Evolutionary conservation across 306 rosid species (phyloP), one percentile per base, ranked within the genome.

Genomic region (Inga oerstediana): DNA sequence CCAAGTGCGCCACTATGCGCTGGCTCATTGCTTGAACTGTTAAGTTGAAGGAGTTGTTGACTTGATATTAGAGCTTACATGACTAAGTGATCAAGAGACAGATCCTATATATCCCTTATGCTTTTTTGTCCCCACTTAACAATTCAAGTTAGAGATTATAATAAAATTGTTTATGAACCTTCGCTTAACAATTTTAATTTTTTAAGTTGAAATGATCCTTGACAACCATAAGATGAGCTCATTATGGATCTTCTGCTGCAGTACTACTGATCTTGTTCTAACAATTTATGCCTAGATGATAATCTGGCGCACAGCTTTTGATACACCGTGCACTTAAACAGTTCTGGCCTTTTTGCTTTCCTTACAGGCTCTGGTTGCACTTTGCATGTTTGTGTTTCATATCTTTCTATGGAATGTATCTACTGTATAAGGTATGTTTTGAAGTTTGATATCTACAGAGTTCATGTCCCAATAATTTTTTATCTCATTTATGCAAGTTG

Each of bases 341-440:
- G 11, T 66, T 83, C 72, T 86, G 32, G 68, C 56, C 56, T 79
- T 84, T 79, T 12, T 75, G 82, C 56, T 86, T 81, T 76, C 44
- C 67, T 84, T 44, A 51, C 98, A 95, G 99, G 93, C 96, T 93
- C 74, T 95, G 99, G 99, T 93, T 90, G 75, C 98, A 95, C 80
- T 95, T 91, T 87, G 89, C 84, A 30, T 95, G 92, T 82, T 84
- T 92, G 78, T 95, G 93, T 91, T 86, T 93, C 84, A 82, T 95
- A 85, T 93, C 99, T 81, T 84, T 95, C 67, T 95, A 91, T 84
- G 99, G 92, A 75, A 44, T 93, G 78, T 91, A 82, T 85, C 93
- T 92, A 24, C 89, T 95, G 37, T 88, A 93, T 85, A 89, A 85
- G 99, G 99, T 95, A 82, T 87, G 75, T 5, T 81, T 81, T 48